Base-by-base conservation (phyloP, 768 basidiomycete genomes). In the Glaciozyma martinii region DNA sequence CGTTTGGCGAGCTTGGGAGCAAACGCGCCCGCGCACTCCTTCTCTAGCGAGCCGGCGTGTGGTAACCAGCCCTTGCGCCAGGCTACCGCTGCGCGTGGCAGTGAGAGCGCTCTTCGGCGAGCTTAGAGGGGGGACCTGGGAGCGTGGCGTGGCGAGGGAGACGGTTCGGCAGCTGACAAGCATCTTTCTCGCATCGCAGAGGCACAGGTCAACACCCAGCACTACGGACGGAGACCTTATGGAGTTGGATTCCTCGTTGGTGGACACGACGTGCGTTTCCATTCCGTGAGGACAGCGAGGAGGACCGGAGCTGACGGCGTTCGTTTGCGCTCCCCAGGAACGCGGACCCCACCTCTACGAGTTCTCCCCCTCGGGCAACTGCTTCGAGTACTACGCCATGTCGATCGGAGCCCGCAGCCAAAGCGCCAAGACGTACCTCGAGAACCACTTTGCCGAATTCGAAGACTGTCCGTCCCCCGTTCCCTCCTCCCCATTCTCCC, bases 221-320 rank as follows among this genome's bases (percentile, higher is more conserved):
- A 95, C 77, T 98, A 99, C 75, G 95, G 95, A 62, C 84, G 90
- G 68, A 83, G 95, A 61, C 95, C 95, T 3, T 99, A 99, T 72
- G 95, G 95, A 76, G 95, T 99, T 16, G 95, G 95, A 9, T 94
- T 98, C 81, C 87, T 99, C 55, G 94, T 99, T 68, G 87, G 95
- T 69, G 95, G 95, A 15, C 84, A 88, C 73, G 95, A 98, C 77
- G 79, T 80, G 59, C 59, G 77, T 71, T 30, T n/a, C 16, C 9
- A 5, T 40, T 30, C n/a, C 27, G 3, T 56, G 50, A 12, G 9
- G 9, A 27, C 25, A 37, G 21, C 8, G 32, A 37, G 18, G 25
- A 21, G 21, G 25, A 9, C 13, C 9, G n/a, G 29, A 44, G 32
- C 50, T 44, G 56, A 54, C 50, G 8, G 3, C 25, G 19, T 56